Base-by-base conservation (phyloP, 2,329 filamentous ascomycete genomes). In the Phoma herbarum region DNA sequence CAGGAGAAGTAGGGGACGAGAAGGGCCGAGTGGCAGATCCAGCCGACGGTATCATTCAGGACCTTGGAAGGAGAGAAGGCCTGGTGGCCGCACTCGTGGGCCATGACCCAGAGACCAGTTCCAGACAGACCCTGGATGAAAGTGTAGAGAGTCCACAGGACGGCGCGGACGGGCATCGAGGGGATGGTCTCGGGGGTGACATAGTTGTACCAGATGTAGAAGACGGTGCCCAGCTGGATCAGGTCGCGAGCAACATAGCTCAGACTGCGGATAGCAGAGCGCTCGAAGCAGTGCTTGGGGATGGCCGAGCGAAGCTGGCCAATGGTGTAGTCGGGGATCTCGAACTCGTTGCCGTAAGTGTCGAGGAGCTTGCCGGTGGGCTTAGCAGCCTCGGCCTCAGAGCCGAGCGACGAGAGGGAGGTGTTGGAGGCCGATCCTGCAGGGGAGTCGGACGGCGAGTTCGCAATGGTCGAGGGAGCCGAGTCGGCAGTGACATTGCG, bases 1-100 rank as follows among this genome's bases (percentile, higher is more conserved):
- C 95, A 99, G 77, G 92, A 96, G 84, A 97, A 99, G 84, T 98
- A 99, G 22, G 95, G 95, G 47, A 99, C 94, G 56, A 97, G 84
- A 37, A 97, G 87, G 43, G 88, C 79, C 35, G 93, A 97, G 83
- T 98, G 94, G 70, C 92, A 87, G 76, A 97, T 79, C 91, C 92
- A 97, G 73, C 94, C 94, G 58, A 95, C 92, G 25, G 91, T 87
- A 80, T 98, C 93, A 83, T 98, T 98, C 76, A 97, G 80, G 11
- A 87, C 82, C 83, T 91, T 94, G 72, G 91, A 97, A n/a, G 91
- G 83, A 42, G 95, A 98, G 84, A 99, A 98, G 61, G 95, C 90
- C 79, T 95, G 91, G 82, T 99, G 95, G 67, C 95, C 95, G 77
- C 95, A 99, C 84, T 99, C 95, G 81, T 99, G 95, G 61, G 95